A percentile compares a stretch with the other conserved stretches of the same genome.
Conservation (phyloP, 2,329 filamentous ascomycete species). For the Cryphonectria parasitica region DNA sequence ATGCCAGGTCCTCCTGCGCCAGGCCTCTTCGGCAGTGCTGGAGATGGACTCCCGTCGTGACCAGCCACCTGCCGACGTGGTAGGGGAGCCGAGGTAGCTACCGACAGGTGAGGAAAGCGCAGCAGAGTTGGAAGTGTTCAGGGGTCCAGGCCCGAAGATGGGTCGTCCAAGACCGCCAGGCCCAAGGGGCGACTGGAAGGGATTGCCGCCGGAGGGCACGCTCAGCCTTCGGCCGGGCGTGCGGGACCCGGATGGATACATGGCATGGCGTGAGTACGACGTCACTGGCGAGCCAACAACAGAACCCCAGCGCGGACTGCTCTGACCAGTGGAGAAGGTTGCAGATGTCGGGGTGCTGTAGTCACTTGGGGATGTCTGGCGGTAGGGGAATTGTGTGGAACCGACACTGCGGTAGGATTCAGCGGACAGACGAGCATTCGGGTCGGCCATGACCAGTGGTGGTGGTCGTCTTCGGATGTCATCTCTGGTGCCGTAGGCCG, state of each 20-base stretch:
- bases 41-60: constrained; percentile 67
- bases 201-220: constrained; percentile 75
- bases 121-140: constrained; percentile 58
- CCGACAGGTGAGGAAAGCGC: constrained; percentile 61
- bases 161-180: constrained; percentile 56
- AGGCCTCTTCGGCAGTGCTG: constrained; percentile 71
- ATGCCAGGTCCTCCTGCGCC: constrained; percentile 88
- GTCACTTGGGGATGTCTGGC: constrained; percentile 70
- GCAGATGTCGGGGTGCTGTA: constrained; percentile 84
- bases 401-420: constrained; percentile 70
- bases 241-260: constrained; percentile 67
- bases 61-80: constrained; percentile 60
- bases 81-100: constrained; percentile 67
- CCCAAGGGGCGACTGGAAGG: constrained; percentile 70
- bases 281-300: constrained; percentile 73
- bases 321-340: constrained; percentile 76
- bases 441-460: constrained; percentile 79
- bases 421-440: constrained; percentile 66
- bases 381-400: constrained; percentile 68
- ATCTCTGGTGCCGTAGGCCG: constrained; percentile 67
- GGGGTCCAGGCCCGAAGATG: constrained; percentile 55
- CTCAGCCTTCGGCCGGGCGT: constrained; percentile 77
- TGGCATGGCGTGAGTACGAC: constrained; percentile 70
- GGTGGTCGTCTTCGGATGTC: constrained; percentile 75
- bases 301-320: constrained; percentile 75